Percentiles rank a stretch among this genome's conserved stretches.
Evolutionary conservation across 768 basidiomycete species (phyloP).

Genomic region (Fomitopsis serialis): DNA sequence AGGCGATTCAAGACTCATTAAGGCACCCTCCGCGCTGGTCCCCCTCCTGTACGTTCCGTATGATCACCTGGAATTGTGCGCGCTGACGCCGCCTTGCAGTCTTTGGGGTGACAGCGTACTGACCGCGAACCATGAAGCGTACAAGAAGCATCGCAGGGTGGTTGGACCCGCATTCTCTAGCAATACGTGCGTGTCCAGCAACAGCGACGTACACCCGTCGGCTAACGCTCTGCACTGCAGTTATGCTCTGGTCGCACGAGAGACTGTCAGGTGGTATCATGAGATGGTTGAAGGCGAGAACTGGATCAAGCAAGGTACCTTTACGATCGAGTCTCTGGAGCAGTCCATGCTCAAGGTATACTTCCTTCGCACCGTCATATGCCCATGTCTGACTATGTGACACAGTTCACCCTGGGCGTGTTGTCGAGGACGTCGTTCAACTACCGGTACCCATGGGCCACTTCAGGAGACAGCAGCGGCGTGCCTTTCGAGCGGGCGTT

Average conservation of each 20-base stretch:
- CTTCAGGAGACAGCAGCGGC: background rate
- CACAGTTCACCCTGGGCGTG: slow-evolving; percentile 2
- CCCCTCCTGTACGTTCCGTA: background rate
- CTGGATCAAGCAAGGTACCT: background rate
- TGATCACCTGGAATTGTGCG: background rate
- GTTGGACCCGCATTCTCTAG: slow-evolving; percentile 4
- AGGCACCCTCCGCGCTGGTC: background rate
- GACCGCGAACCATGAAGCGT: background rate
- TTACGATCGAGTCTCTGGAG: background rate
- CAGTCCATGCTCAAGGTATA: background rate
- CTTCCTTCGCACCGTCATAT: too few relatives aligned
- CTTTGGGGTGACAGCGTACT: slow-evolving; percentile 7
- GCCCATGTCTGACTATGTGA: background rate
- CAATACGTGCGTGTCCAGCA: background rate
- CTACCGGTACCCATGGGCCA: background rate
- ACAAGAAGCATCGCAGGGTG: slow-evolving; percentile 1
- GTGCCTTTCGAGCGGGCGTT: slow-evolving; percentile 4
- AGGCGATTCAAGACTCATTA: background rate
- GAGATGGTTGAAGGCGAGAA: slow-evolving; percentile 5
- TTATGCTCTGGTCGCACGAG: background rate
- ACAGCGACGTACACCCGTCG: background rate
- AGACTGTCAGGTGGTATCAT: background rate
- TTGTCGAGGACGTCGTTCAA: background rate
- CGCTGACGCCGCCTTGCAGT: background rate
- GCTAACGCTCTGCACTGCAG: background rate